These are phyloP conservation scores for Phoenix dactylifera DNA, from an alignment of 176 grass and related monocot genomes.

Conservation along the genomic window DNA sequence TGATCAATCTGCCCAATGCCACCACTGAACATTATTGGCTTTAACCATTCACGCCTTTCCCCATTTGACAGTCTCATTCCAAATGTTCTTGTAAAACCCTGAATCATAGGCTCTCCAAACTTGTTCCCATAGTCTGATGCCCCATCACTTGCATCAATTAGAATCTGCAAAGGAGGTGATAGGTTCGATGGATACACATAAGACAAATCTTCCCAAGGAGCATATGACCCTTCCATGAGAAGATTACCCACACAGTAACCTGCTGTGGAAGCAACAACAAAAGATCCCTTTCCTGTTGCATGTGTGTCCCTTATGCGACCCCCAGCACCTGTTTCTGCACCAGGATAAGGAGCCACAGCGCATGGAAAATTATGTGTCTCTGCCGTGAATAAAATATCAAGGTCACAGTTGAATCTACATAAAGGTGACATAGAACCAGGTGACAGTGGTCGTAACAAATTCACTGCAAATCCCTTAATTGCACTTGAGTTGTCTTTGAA, in stretches of 20 bases:
- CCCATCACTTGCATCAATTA: slow-evolving; percentile 74
- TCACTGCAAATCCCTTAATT: slow-evolving; percentile 65
- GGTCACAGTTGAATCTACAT: slow-evolving; percentile 30
- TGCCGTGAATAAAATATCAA: slow-evolving; percentile 84
- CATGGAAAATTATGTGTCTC: slow-evolving; percentile 98
- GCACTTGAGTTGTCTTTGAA: slow-evolving; percentile 95
- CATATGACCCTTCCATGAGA: slow-evolving; percentile 49
- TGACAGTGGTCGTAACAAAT: slow-evolving; percentile 40
- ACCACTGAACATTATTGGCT: slow-evolving; percentile 97
- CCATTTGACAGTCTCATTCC: slow-evolving; percentile 68
- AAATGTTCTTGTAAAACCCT: slow-evolving; percentile 78
- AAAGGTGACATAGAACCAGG: slow-evolving; percentile 51
- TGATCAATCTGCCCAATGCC: slow-evolving; percentile 91
- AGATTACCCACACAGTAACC: slow-evolving; percentile 94
- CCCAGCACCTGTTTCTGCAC: slow-evolving; percentile 78
- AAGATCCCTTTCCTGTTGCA: slow-evolving; percentile 78
- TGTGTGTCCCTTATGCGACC: slow-evolving; percentile 90
- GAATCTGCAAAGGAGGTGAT: slow-evolving; percentile 76
- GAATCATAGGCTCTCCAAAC: slow-evolving; percentile 90
- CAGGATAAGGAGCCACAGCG: slow-evolving; percentile 80
- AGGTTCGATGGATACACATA: slow-evolving; percentile 70
- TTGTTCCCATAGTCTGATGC: slow-evolving; percentile 96
- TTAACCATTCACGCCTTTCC: slow-evolving; percentile 85
- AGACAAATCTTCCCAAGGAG: slow-evolving; percentile 79
- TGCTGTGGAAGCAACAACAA: slow-evolving; percentile 75